Conservation (phyloP, 345 rosid genomes). For the Mallotus nudiflorus region DNA sequence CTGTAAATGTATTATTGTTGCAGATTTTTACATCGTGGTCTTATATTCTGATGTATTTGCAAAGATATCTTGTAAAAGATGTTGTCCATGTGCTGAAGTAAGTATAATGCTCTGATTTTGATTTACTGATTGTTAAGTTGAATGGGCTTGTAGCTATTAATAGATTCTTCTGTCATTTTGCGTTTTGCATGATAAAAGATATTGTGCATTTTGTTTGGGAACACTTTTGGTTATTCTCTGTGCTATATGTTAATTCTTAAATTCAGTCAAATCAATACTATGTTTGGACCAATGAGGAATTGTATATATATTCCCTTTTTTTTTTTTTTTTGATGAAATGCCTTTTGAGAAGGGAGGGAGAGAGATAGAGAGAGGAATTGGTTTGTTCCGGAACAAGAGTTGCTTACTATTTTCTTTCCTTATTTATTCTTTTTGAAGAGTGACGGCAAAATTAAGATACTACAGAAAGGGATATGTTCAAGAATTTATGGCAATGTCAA, state of each 20-base stretch:
- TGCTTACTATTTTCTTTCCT: slow-evolving; percentile 4
- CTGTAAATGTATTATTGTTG: slow-evolving; percentile 22
- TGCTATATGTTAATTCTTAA: too few species aligned
- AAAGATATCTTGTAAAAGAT: slow-evolving; percentile 59
- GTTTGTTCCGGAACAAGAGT: not conserved
- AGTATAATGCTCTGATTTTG: slow-evolving; percentile 18
- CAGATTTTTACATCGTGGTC: slow-evolving; percentile 85
- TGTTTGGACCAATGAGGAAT: too few species aligned
- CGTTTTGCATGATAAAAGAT: too few species aligned
- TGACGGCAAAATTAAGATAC: slow-evolving; percentile 64
- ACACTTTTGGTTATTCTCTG: too few species aligned
- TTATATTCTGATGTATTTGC: slow-evolving; percentile 61
- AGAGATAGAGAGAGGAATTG: too few species aligned
- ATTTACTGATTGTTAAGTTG: not conserved
- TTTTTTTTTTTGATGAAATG: too few species aligned
- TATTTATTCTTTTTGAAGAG: slow-evolving; percentile 46
- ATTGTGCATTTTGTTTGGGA: too few species aligned
- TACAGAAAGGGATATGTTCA: slow-evolving; percentile 60
- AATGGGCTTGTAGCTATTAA: not conserved
- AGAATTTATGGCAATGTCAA: slow-evolving; percentile 72
- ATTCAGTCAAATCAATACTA: too few species aligned
- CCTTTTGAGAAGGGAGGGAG: too few species aligned
- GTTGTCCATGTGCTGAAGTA: slow-evolving; percentile 61
- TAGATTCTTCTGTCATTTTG: too few species aligned
- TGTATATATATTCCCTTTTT: too few species aligned